phyloP scores from a whole-genome alignment of 148 eudicot species.

The Rhododendron molle region DNA sequence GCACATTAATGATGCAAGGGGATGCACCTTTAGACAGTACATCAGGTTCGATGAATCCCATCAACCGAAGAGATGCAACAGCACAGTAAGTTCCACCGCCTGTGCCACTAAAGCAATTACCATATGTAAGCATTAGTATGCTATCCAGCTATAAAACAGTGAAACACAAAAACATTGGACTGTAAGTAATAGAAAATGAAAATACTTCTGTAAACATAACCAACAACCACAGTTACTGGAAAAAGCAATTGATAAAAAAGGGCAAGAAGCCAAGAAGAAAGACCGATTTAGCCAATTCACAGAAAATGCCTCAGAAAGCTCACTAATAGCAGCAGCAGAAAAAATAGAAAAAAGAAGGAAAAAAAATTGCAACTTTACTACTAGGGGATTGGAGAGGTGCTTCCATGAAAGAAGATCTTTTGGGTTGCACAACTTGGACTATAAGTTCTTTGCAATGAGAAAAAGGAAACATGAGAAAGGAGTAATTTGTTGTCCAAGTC shows the following conservation, averaged over 20 bases:
- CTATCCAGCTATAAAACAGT: background rate
- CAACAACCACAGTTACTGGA: background rate
- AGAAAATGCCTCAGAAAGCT: background rate
- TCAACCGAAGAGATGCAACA: conserved; percentile 79
- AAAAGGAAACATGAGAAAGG: background rate
- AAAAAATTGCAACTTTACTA: background rate
- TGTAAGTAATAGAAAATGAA: background rate
- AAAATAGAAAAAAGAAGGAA: background rate
- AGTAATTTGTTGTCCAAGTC: background rate
- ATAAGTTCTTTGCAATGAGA: background rate
- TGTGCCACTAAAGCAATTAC: conserved; percentile 62
- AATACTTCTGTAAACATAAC: background rate
- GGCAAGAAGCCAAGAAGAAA: background rate
- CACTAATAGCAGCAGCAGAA: background rate
- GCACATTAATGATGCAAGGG: conserved; percentile 47
- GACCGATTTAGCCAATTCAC: background rate
- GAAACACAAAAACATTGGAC: background rate
- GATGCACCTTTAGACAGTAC: conserved; percentile 36
- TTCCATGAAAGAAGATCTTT: background rate
- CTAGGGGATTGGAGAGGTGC: background rate
- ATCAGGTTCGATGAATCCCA: conserved; percentile 80
- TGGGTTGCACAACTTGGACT: background rate
- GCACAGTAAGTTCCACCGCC: conserved; percentile 99
- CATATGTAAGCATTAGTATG: conserved; percentile 16
- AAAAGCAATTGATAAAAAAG: background rate